A percentile compares a stretch with the other conserved stretches of the same genome.
These are phyloP conservation scores for Chiua virens DNA, from an alignment of 768 basidiomycete species.

Conservation along the genomic window DNA sequence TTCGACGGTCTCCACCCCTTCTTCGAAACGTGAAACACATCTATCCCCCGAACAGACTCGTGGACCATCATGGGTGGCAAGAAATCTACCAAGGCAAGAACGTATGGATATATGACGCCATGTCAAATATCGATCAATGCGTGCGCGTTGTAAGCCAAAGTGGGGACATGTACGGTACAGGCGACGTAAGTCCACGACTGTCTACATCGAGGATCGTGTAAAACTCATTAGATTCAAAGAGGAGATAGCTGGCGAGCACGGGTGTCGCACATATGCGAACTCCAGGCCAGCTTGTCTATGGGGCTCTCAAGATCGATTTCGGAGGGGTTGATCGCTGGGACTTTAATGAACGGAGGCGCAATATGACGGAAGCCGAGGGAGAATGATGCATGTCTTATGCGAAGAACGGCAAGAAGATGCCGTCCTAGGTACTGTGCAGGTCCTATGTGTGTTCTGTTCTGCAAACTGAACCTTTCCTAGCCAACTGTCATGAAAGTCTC, in stretches of 20 bases:
- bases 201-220: neutral
- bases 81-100: slow-evolving; percentile 69
- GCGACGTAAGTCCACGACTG: slow-evolving; percentile 59
- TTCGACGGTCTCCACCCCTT: slow-evolving; percentile 52
- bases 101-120: slow-evolving; percentile 74
- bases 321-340: slow-evolving; percentile 78
- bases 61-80: slow-evolving; percentile 66
- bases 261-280: slow-evolving; percentile 66
- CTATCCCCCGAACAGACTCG: slow-evolving; percentile 53
- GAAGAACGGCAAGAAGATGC: too few species aligned
- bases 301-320: slow-evolving; percentile 71
- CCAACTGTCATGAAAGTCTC: too few species aligned
- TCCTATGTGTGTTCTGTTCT: too few species aligned
- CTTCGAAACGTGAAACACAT: slow-evolving; percentile 47
- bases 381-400: neutral
- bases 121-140: slow-evolving; percentile 65
- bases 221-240: slow-evolving; percentile 37
- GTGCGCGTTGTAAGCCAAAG: slow-evolving; percentile 63
- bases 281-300: slow-evolving; percentile 64
- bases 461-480: too few species aligned
- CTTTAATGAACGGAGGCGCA: slow-evolving; percentile 57
- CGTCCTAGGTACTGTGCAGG: neutral
- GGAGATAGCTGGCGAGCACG: slow-evolving; percentile 82
- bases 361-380: slow-evolving; percentile 54
- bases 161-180: slow-evolving; percentile 69